These are phyloP conservation scores for Populus hybrid DNA, from an alignment of 441 rosid species.

Conservation along the genomic window DNA sequence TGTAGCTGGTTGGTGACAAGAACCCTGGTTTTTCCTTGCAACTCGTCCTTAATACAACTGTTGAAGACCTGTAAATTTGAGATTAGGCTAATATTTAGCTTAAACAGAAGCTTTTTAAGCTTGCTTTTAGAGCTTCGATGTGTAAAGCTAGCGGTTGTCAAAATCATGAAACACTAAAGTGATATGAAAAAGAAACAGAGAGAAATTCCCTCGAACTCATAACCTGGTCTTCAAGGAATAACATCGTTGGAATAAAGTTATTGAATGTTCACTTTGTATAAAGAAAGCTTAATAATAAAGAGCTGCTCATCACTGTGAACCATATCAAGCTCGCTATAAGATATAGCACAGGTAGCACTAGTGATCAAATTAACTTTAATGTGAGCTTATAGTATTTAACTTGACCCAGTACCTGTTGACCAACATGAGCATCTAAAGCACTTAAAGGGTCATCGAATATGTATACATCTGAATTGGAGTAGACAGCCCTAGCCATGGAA, in stretches of 20 bases:
- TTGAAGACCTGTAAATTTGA: constrained; percentile 69
- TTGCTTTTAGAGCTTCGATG: constrained; percentile 3
- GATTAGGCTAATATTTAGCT: constrained; percentile 20
- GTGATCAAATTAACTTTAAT: not conserved
- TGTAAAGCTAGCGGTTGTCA: not conserved
- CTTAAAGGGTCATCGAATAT: constrained; percentile 98
- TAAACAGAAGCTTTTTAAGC: not conserved
- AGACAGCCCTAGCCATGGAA: constrained; percentile 97
- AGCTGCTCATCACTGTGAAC: not conserved
- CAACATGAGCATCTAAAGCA: constrained; percentile 96
- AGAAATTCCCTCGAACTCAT: not conserved
- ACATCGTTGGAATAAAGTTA: not conserved
- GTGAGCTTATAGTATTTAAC: not conserved
- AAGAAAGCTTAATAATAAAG: not conserved
- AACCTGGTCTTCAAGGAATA: not conserved
- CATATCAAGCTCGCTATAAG: not conserved
- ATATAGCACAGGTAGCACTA: not conserved
- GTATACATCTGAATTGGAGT: constrained; percentile 83
- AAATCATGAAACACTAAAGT: too few species aligned
- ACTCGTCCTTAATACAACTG: constrained; percentile 77
- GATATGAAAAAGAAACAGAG: not conserved
- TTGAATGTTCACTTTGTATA: not conserved
- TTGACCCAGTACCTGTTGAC: constrained; percentile 58
- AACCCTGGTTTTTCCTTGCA: constrained; percentile 81
- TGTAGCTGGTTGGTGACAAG: constrained; percentile 97